These are phyloP conservation scores for Alternaria panax DNA, from an alignment of 2,329 filamentous ascomycete genomes.

Conservation along the genomic window DNA sequence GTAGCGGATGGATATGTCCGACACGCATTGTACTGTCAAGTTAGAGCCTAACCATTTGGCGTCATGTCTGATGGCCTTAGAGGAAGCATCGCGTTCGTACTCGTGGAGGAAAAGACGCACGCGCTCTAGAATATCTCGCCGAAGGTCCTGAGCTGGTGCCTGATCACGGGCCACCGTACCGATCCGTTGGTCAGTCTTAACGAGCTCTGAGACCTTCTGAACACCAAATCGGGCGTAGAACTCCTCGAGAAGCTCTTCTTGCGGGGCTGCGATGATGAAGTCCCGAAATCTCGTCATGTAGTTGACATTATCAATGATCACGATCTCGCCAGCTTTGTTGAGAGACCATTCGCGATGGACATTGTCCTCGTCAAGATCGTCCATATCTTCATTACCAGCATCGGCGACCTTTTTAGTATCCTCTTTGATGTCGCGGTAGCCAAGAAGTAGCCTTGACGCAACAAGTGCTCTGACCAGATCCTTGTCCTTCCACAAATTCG, in stretches of 20 bases:
- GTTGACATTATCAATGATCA: slow-evolving; percentile 59
- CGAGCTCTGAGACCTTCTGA: slow-evolving; percentile 74
- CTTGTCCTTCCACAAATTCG: slow-evolving; percentile 77
- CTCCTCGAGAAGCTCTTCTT: slow-evolving; percentile 84
- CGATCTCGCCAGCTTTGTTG: slow-evolving; percentile 77
- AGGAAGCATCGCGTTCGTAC: slow-evolving; percentile 69
- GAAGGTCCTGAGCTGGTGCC: slow-evolving; percentile 70
- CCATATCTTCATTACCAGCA: slow-evolving; percentile 51
- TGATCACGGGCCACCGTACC: slow-evolving; percentile 73
- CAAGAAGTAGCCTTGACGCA: slow-evolving; percentile 77
- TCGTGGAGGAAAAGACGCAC: slow-evolving; percentile 90
- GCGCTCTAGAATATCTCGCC: slow-evolving; percentile 84
- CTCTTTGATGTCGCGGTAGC: slow-evolving; percentile 74
- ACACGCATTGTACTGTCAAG: slow-evolving; percentile 77
- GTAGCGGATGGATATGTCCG: slow-evolving; percentile 77
- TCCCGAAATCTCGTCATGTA: slow-evolving; percentile 87
- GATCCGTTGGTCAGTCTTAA: slow-evolving; percentile 79
- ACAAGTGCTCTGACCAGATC: slow-evolving; percentile 79
- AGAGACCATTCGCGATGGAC: slow-evolving; percentile 76
- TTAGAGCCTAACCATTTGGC: slow-evolving; percentile 90
- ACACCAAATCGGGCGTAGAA: slow-evolving; percentile 87
- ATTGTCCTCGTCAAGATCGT: slow-evolving; percentile 56
- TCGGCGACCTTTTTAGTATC: slow-evolving; percentile 56
- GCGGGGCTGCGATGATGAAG: slow-evolving; percentile 82
- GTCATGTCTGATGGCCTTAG: slow-evolving; percentile 77